Base-by-base conservation (phyloP, 2,329 filamentous ascomycete species). In the Exophiala sideris region DNA sequence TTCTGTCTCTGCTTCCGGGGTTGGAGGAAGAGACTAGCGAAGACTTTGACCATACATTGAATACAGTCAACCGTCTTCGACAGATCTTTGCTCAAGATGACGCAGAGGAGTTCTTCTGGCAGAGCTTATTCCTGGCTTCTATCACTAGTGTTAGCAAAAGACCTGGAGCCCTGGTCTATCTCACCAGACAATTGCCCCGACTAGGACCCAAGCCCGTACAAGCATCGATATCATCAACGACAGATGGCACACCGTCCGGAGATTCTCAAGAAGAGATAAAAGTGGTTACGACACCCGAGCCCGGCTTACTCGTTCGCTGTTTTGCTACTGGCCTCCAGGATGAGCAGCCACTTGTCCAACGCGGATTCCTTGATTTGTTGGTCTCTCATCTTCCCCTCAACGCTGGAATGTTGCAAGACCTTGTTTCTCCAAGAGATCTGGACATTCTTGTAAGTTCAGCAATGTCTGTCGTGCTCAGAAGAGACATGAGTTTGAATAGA, bases 11-110 rank as follows among this genome's bases (percentile, higher is more conserved):
- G 29, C 76, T 99, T 2, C 94, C 94, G 0, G 94, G 91, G 0
- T 73, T 99, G 2, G 94, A 99, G 70, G 94, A 99, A 62, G 94
- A 97, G 69, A 95, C 90, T 7, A 95, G 91, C 61, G 94, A 99
- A 68, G 95, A 99, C 68, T 99, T 97, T 69, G 92, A 97, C 59
- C 82, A 88, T 50, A 95, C 91, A 1, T 70, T 96, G 52, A 82
- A 81, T 54, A 82, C 96, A 8, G 69, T 97, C 44, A 87, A 94
- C 63, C 84, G 81, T 52, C 84, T 97, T 68, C 90, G 91, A 65
- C 72, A 79, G 54, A 80, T 82, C 45, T 81, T 91, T 64, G 78
- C 85, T 53, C 74, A 84, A 24, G 63, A 76, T 42, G 79, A 79
- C 7, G 84, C 85, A 8, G 89, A 91, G 61, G 88, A 89, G 60